These are phyloP conservation scores for Cunninghamia lanceolata DNA, from an alignment of 75 land plant species.

Conservation along the genomic window DNA sequence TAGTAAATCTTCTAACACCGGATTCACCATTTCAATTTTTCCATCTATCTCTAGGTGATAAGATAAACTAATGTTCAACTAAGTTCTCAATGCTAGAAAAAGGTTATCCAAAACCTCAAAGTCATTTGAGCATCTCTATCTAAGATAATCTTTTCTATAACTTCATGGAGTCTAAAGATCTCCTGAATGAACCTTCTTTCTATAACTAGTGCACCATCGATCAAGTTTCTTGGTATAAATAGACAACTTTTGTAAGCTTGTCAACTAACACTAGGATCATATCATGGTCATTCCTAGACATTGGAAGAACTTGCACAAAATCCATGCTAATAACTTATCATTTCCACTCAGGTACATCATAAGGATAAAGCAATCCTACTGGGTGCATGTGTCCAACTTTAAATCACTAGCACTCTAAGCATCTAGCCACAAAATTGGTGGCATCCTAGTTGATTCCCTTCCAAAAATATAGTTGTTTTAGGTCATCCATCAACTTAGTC, in stretches of 20 bases:
- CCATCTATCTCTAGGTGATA: conserved; percentile 11
- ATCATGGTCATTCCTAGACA: not conserved
- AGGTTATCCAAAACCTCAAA: not conserved
- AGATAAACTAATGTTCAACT: not conserved
- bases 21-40: conserved; percentile 9
- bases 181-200: not conserved
- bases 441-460: not conserved
- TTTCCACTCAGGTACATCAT: not conserved
- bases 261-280: conserved; percentile 5
- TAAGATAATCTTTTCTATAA: not conserved
- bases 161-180: not conserved
- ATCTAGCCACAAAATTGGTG: not conserved
- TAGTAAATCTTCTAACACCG: conserved; percentile 6
- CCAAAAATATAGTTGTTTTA: not conserved
- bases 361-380: not conserved
- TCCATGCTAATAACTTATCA: conserved; percentile 9
- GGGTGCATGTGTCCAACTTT: not conserved
- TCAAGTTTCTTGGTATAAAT: conserved; percentile 4
- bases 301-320: not conserved
- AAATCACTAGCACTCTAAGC: not conserved
- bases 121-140: not conserved
- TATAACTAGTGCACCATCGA: not conserved
- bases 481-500: too few species aligned
- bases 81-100: not conserved
- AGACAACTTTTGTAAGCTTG: not conserved